These are phyloP conservation scores for Aspergillus heteromorphus DNA, from an alignment of 495 filamentous ascomycete genomes.

Conservation along the genomic window DNA sequence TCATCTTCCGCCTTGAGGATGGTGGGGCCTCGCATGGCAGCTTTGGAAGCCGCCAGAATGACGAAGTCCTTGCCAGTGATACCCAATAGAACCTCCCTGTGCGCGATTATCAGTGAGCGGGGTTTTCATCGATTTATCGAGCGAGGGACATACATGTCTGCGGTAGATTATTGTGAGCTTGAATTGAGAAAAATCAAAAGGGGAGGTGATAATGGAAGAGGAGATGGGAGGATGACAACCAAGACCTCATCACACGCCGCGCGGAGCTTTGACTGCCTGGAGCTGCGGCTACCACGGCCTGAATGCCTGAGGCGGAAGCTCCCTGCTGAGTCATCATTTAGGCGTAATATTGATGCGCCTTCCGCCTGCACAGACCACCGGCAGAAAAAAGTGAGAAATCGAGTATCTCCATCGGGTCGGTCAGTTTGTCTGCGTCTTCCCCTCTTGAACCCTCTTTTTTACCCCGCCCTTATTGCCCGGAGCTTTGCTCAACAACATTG, in stretches of 20 bases:
- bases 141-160: slow-evolving; percentile 30
- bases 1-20: slow-evolving; percentile 95
- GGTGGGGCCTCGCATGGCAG: slow-evolving; percentile 92
- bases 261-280: slow-evolving; percentile 44
- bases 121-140: not conserved
- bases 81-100: slow-evolving; percentile 94
- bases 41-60: slow-evolving; percentile 94
- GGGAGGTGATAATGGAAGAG: slow-evolving; percentile 10
- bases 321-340: slow-evolving; percentile 35
- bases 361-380: slow-evolving; percentile 28
- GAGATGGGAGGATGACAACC: slow-evolving; percentile 18
- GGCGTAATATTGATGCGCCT: slow-evolving; percentile 20
- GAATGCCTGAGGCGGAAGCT: slow-evolving; percentile 28
- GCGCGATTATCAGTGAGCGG: slow-evolving; percentile 17
- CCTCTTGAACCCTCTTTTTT: not conserved
- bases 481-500: not conserved
- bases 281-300: slow-evolving; percentile 22
- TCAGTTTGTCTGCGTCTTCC: not conserved
- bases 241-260: slow-evolving; percentile 19
- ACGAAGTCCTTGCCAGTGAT: slow-evolving; percentile 99
- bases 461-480: not conserved
- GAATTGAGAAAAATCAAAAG: slow-evolving; percentile 9
- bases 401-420: slow-evolving; percentile 5
- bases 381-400: slow-evolving; percentile 38
- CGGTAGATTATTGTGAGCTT: slow-evolving; percentile 5